These are phyloP conservation scores for Bacidia gigantensis DNA, from an alignment of 495 filamentous ascomycete species.

Conservation along the genomic window DNA sequence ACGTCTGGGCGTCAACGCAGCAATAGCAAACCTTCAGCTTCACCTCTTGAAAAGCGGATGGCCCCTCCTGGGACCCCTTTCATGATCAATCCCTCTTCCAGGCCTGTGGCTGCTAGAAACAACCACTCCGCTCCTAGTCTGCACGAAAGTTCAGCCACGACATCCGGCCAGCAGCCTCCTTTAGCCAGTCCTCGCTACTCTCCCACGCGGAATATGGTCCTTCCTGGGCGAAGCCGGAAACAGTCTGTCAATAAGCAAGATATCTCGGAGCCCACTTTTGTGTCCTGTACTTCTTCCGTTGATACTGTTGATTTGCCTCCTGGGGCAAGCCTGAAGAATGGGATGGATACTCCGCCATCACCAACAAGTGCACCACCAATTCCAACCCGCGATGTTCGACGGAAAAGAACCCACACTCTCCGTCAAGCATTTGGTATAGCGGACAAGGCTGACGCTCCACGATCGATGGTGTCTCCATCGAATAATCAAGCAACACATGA, in stretches of 20 bases:
- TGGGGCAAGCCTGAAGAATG: slow-evolving; percentile 31
- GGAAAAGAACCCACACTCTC: slow-evolving; percentile 19
- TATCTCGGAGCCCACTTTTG: slow-evolving; percentile 72
- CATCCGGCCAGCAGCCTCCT: not conserved
- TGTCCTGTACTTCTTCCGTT: slow-evolving; percentile 64
- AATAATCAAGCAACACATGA: slow-evolving; percentile 1
- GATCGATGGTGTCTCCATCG: not conserved
- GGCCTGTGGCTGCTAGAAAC: slow-evolving; percentile 29
- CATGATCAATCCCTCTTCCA: slow-evolving; percentile 37
- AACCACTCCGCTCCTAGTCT: slow-evolving; percentile 1
- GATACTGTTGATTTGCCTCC: slow-evolving; percentile 48
- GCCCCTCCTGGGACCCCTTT: slow-evolving; percentile 24
- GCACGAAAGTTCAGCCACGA: not conserved
- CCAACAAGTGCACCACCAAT: slow-evolving; percentile 15
- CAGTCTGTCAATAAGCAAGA: slow-evolving; percentile 55
- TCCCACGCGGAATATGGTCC: not conserved
- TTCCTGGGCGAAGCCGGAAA: slow-evolving; percentile 28
- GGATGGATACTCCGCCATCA: slow-evolving; percentile 17
- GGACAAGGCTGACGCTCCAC: slow-evolving; percentile 12
- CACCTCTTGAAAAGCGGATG: slow-evolving; percentile 30
- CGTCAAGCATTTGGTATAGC: slow-evolving; percentile 16
- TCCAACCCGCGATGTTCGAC: slow-evolving; percentile 20
- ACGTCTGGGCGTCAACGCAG: slow-evolving; percentile 33
- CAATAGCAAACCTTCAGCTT: slow-evolving; percentile 33
- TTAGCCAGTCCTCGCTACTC: slow-evolving; percentile 1